Evolutionary conservation across 176 grass and related monocot species (phyloP), one percentile per base, ranked within the genome.

Genomic region (Rhynchospora breviuscula): DNA sequence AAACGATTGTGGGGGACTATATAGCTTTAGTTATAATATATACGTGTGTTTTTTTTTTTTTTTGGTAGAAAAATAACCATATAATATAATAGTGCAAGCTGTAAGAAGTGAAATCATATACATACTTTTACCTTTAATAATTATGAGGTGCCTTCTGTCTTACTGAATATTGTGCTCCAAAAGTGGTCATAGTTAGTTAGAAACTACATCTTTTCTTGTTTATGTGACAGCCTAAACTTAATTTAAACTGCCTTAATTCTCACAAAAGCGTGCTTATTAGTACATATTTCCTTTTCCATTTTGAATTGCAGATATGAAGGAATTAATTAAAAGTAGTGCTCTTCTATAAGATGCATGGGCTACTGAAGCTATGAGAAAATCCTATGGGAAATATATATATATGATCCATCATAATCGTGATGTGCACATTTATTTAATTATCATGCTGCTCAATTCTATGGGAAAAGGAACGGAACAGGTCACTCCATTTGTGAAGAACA

Each of bases 281-380:
- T n/a, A n/a, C n/a, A 40, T 69, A 44, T 44, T 69, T n/a, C 6
- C 14, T n/a, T 69, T n/a, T 12, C 6, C 21, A 44, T 45, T 31
- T 69, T 69, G 31, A 44, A 44, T 53, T 75, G 46, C 46, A 75
- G 71, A 26, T 52, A 70, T 70, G 67, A 17, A 70, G 67, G 71
- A 26, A 26, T 17, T 10, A 10, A 52, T 52, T 52, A 26, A 52
- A 0, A 75, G 2, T 52, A 75, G 12, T 52, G 45, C 12, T 25
- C 19, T 6, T 51, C n/a, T 22, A 2, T 14, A 75, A 25, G 2
- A 75, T 75, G 19, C 46, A 75, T 52, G 71, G 44, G 71, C 46
- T 75, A 53, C 71, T 72, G 68, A 48, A 52, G 46, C 71, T 51
- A 52, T 75, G 46, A 75, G 71, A 51, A 22, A 23, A 22, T 72